Evolutionary conservation across 73 alveolate species (phyloP).

Genomic region (Urostyla sp.): DNA sequence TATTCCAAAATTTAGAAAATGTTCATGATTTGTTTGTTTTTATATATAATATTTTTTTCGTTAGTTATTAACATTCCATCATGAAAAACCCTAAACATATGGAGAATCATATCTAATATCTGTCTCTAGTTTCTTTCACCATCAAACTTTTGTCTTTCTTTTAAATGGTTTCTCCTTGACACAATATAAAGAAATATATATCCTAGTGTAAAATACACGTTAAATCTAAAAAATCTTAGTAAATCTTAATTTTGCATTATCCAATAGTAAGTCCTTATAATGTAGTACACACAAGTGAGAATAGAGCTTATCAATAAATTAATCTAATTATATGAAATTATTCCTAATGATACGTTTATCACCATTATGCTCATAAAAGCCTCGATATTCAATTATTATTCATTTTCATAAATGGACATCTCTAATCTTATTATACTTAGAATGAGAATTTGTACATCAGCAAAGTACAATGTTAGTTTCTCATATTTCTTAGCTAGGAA

Average conservation of each 20-base stretch:
- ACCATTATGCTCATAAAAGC: background rate
- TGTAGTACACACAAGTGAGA: background rate
- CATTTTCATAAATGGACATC: background rate
- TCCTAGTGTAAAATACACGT: background rate
- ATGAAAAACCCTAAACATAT: conserved; percentile 15
- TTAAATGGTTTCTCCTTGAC: background rate
- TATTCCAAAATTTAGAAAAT: background rate
- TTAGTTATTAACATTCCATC: conserved; percentile 35
- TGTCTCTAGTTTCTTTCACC: background rate
- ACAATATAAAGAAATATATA: background rate
- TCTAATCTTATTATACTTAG: background rate
- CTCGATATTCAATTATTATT: background rate
- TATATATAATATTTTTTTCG: background rate
- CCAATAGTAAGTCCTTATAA: conserved; percentile 9
- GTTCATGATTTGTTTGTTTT: background rate
- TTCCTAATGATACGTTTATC: background rate
- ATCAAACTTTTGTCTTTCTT: conserved; percentile 12
- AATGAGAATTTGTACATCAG: background rate
- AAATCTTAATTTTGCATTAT: background rate
- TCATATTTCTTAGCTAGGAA: background rate
- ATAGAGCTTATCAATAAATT: background rate
- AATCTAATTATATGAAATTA: background rate
- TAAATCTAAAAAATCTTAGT: background rate
- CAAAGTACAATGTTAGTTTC: background rate
- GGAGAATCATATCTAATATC: background rate